Conservation (phyloP, 2,329 filamentous ascomycete genomes). For the Pyrenophora tritici-repentis region DNA sequence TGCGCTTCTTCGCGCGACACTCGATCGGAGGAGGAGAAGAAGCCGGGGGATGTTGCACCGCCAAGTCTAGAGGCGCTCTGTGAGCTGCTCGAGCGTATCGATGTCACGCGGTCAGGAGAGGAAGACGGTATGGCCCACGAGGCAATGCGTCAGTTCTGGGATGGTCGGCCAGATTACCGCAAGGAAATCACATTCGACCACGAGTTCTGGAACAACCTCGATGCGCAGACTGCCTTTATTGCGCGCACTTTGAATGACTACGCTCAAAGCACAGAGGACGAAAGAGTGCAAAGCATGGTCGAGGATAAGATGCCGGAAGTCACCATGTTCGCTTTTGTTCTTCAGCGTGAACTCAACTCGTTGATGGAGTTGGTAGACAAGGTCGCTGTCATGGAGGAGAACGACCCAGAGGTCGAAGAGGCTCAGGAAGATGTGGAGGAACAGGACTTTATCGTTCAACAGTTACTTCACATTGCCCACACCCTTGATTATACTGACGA, state of each 20-base stretch:
- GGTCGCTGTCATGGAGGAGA: constrained; percentile 60
- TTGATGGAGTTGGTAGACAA: constrained; percentile 66
- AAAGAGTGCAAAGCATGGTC: constrained; percentile 73
- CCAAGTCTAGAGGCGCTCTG: constrained; percentile 78
- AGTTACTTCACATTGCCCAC: constrained; percentile 87
- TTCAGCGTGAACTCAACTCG: constrained; percentile 77
- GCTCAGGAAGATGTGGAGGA: constrained; percentile 82
- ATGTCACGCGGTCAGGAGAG: constrained; percentile 85
- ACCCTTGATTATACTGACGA: constrained; percentile 98
- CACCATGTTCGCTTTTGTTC: constrained; percentile 83
- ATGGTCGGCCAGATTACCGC: constrained; percentile 81
- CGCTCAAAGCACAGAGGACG: constrained; percentile 74
- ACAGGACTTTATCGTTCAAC: constrained; percentile 94
- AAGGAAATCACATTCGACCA: constrained; percentile 74
- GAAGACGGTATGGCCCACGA: constrained; percentile 90
- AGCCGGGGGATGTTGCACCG: constrained; percentile 50
- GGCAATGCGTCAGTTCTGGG: constrained; percentile 97
- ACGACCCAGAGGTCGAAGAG: constrained; percentile 63
- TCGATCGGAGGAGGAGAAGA: constrained; percentile 59
- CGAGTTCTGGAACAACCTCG: constrained; percentile 78
- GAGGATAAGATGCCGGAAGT: constrained; percentile 97
- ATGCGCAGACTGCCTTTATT: constrained; percentile 86
- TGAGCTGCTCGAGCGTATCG: constrained; percentile 90
- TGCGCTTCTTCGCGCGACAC: constrained; percentile 72
- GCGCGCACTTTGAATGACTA: constrained; percentile 94